Evolutionary conservation across 768 basidiomycete genomes (phyloP).

Genomic region (Amylocystis lapponica): DNA sequence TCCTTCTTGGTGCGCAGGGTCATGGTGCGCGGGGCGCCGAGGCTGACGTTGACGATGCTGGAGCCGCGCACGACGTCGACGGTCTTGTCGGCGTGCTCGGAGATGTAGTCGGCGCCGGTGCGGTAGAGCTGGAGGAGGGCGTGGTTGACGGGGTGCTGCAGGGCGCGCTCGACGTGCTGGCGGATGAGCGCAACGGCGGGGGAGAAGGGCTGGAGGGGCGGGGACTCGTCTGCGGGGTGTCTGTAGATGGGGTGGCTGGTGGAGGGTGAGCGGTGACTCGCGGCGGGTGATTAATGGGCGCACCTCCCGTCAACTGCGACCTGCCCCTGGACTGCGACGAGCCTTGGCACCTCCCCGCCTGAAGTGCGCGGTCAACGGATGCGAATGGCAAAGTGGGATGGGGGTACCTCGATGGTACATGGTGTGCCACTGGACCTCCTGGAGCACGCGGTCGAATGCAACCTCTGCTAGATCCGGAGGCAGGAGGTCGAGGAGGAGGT

Average conservation of each 20-base stretch:
- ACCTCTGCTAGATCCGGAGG: slow-evolving; percentile 47
- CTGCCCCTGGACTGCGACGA: slow-evolving; percentile 57
- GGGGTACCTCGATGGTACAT: slow-evolving; percentile 71
- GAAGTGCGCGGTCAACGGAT: background rate
- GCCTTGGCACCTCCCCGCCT: slow-evolving; percentile 72
- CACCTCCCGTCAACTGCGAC: slow-evolving; percentile 47
- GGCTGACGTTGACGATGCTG: slow-evolving; percentile 73
- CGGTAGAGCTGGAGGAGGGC: slow-evolving; percentile 82
- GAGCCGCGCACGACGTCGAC: slow-evolving; percentile 73
- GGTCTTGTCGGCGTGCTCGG: slow-evolving; percentile 85
- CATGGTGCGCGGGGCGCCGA: slow-evolving; percentile 76
- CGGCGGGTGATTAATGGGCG: slow-evolving; percentile 17
- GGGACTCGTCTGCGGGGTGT: slow-evolving; percentile 77
- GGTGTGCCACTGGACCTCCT: slow-evolving; percentile 65
- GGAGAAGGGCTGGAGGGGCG: slow-evolving; percentile 60
- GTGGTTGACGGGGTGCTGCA: slow-evolving; percentile 71
- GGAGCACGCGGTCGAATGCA: slow-evolving; percentile 52
- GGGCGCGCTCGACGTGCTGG: slow-evolving; percentile 49
- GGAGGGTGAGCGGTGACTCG: slow-evolving; percentile 3
- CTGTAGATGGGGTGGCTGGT: slow-evolving; percentile 72
- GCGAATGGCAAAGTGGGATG: background rate
- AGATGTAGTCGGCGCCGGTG: slow-evolving; percentile 74
- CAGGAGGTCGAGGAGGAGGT: slow-evolving; percentile 52
- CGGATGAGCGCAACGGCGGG: slow-evolving; percentile 64
- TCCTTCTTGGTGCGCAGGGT: slow-evolving; percentile 65